Evolutionary conservation across 169 alveolate species (phyloP), one percentile per base, ranked within the genome.

Genomic region (Pseudocohnilembus persalinus): DNA sequence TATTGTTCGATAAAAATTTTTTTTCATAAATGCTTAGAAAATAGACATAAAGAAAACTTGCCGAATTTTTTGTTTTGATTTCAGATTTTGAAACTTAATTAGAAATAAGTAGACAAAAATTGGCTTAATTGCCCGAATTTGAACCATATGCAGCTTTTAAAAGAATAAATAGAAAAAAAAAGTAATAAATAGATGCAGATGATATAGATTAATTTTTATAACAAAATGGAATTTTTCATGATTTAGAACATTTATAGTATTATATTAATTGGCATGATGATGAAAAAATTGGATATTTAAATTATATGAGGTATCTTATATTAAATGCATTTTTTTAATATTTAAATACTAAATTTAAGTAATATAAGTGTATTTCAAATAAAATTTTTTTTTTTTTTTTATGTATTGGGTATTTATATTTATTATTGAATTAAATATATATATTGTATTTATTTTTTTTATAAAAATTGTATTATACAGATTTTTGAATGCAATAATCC

Each of bases 111-210:
- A 77, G 82, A 77, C 33, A 77, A 30, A 68, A 33, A 27, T 33
- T 77, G 29, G 34, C 73, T 24, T 25, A 31, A 26, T 31, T 33
- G 24, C 24, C 20, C 20, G 82, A 32, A 31, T 77, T 77, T 33
- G 82, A 77, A 29, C 82, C 82, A 32, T 77, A 33, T 34, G 63
- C 74, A 25, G 72, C 82, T 20, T 77, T 77, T 77, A 77, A 77
- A 77, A 77, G 82, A 77, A 33, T 77, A 77, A 72, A 77, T 77
- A 77, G 82, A 77, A 77, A 77, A 27, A 33, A 72, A 77, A 20
- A 77, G 63, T 63, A 68, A 25, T 32, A 27, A n/a, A 32, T 77
- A 11, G n/a, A n/a, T 33, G 73, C 73, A 1, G 34, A 32, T 28
- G 82, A 33, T 32, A 33, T 77, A 31, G 34, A 77, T 26, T 64